phyloP scores from a whole-genome alignment of 768 basidiomycete species.

The Panaeolus papilionaceus region DNA sequence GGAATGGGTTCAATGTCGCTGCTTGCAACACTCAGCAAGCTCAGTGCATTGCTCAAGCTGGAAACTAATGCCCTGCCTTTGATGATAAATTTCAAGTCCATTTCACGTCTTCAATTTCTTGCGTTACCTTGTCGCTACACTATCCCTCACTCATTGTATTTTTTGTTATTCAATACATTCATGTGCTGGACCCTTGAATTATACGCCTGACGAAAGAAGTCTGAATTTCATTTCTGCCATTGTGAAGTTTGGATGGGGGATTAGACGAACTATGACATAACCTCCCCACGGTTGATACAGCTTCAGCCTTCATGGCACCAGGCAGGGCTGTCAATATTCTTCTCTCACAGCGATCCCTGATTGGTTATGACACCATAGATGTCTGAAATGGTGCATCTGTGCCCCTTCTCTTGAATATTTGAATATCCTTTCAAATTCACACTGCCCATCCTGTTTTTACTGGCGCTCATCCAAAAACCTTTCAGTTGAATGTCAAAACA shows the following conservation, averaged over 20 bases:
- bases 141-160: too few relatives aligned
- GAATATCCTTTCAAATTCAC: not conserved
- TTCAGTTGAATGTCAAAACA: not conserved
- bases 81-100: not conserved
- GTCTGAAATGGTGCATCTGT: not conserved
- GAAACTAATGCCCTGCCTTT: conserved; percentile 17
- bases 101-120: too few relatives aligned
- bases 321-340: not conserved
- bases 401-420: not conserved
- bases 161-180: too few relatives aligned
- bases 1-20: conserved; percentile 51
- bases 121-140: too few relatives aligned
- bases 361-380: not conserved
- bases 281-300: too few relatives aligned
- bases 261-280: too few relatives aligned
- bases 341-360: not conserved
- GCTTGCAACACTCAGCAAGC: conserved; percentile 53
- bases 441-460: not conserved
- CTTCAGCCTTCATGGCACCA: too few relatives aligned
- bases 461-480: not conserved
- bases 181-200: too few relatives aligned
- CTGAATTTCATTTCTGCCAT: too few relatives aligned
- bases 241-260: too few relatives aligned
- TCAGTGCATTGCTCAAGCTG: conserved; percentile 41
- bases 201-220: too few relatives aligned